Conservation (phyloP, 495 filamentous ascomycete genomes). For the Hypoxylon cercidicola region DNA sequence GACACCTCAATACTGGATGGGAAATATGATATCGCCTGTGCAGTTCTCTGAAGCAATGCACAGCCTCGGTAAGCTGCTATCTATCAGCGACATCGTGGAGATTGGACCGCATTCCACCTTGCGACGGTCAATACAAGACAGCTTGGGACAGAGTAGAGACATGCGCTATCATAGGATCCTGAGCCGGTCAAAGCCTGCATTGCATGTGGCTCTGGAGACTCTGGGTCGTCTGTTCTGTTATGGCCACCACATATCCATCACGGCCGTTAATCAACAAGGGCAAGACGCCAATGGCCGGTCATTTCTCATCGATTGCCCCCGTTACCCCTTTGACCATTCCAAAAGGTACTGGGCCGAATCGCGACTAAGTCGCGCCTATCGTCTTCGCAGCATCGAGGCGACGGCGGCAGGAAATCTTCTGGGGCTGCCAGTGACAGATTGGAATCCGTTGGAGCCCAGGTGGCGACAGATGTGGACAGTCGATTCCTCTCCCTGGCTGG, state of each 20-base stretch:
- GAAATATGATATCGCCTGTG: constrained; percentile 57
- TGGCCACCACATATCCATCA: too few relatives aligned
- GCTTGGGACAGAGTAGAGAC: too few relatives aligned
- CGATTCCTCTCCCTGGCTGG: constrained; percentile 57
- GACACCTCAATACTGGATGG: constrained; percentile 50
- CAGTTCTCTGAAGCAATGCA: constrained; percentile 39
- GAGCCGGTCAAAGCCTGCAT: too few relatives aligned
- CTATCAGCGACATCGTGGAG: constrained; percentile 53
- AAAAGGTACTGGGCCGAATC: constrained; percentile 38
- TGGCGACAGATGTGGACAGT: constrained; percentile 55
- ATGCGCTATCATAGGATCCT: too few relatives aligned
- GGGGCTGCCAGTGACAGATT: constrained; percentile 21
- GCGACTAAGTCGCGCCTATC: constrained; percentile 29
- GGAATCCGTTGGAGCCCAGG: constrained; percentile 23
- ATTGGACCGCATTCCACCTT: constrained; percentile 67
- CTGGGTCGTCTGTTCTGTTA: too few relatives aligned
- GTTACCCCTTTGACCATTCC: constrained; percentile 32
- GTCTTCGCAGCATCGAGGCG: constrained; percentile 23
- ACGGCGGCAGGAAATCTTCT: constrained; percentile 22
- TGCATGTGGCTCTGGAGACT: too few relatives aligned
- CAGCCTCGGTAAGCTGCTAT: too few relatives aligned
- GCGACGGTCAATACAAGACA: constrained; percentile 57
- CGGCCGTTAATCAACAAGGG: too few relatives aligned
- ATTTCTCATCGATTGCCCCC: constrained; percentile 15
- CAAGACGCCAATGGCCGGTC: neutral